Conservation (phyloP, 805 yeast species). For the Suhomyces tanzawaensis region DNA sequence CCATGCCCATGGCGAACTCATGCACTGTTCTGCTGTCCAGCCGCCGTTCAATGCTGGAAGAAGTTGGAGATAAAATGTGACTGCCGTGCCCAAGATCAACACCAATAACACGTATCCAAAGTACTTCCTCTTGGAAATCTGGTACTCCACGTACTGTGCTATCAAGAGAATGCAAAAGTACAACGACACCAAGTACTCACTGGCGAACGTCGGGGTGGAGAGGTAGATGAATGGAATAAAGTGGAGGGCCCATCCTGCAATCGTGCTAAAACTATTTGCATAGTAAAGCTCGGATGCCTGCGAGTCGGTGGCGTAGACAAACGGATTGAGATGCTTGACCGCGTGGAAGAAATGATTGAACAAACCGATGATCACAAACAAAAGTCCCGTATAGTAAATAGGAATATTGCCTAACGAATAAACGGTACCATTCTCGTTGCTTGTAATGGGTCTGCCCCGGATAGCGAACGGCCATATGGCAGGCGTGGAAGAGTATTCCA, state of each 20-base stretch:
- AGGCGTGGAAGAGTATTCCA: slow-evolving; percentile 34
- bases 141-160: slow-evolving; percentile 45
- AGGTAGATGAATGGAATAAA: slow-evolving; percentile 53
- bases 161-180: slow-evolving; percentile 47
- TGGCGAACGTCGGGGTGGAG: slow-evolving; percentile 39
- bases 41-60: neutral
- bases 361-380: slow-evolving; percentile 23
- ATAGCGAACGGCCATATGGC: slow-evolving; percentile 58
- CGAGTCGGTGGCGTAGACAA: slow-evolving; percentile 15
- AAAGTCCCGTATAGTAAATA: slow-evolving; percentile 47
- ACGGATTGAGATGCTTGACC: slow-evolving; percentile 32
- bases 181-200: slow-evolving; percentile 50
- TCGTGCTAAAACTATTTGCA: slow-evolving; percentile 30
- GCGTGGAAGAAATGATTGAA: slow-evolving; percentile 18
- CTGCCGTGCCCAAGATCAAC: neutral
- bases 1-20: neutral
- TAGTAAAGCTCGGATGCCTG: slow-evolving; percentile 15
- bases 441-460: slow-evolving; percentile 61
- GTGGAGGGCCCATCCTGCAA: slow-evolving; percentile 59
- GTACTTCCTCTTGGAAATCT: slow-evolving; percentile 24
- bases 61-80: neutral
- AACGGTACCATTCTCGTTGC: slow-evolving; percentile 35
- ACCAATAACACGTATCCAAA: slow-evolving; percentile 6
- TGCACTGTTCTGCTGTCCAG: neutral
- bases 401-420: slow-evolving; percentile 66